A percentile compares a stretch with the other conserved stretches of the same genome.
These are phyloP conservation scores for Hemileccinum impolitum DNA, from an alignment of 768 basidiomycete genomes.

Conservation along the genomic window DNA sequence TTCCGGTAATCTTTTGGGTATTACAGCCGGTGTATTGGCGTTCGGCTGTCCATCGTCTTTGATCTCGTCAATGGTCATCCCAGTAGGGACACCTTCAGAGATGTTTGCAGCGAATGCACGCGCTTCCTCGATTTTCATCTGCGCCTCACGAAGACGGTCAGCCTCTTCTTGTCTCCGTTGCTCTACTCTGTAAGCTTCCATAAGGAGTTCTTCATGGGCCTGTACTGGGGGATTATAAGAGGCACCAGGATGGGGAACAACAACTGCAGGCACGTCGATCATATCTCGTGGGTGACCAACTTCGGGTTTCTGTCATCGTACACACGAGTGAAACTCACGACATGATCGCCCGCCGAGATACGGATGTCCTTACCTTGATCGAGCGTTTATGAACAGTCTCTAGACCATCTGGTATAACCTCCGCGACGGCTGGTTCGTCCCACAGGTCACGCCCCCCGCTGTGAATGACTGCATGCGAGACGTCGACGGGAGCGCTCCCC, in stretches of 20 bases:
- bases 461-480: conserved; percentile 65
- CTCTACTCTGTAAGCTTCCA: conserved; percentile 65
- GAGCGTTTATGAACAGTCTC: conserved; percentile 36
- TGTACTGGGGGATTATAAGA: conserved; percentile 86
- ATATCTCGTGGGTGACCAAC: conserved; percentile 42
- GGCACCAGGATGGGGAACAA: conserved; percentile 73
- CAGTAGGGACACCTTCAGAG: conserved; percentile 43
- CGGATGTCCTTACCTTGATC: conserved; percentile 46
- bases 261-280: conserved; percentile 65
- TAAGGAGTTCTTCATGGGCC: conserved; percentile 69
- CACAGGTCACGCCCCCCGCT: conserved; percentile 70
- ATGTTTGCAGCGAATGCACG: conserved; percentile 30
- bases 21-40: conserved; percentile 29
- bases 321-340: neutral
- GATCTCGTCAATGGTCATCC: conserved; percentile 62
- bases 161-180: conserved; percentile 51
- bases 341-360: too few species aligned
- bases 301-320: conserved; percentile 44
- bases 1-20: conserved; percentile 39
- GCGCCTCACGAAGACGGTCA: conserved; percentile 50
- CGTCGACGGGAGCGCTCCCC: conserved; percentile 61
- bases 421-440: conserved; percentile 35
- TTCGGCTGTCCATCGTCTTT: conserved; percentile 40
- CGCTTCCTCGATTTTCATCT: conserved; percentile 54
- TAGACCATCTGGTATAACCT: conserved; percentile 40